phyloP scores from a whole-genome alignment of 1,284 basidiomycete genomes.

The Malassezia globosa region DNA sequence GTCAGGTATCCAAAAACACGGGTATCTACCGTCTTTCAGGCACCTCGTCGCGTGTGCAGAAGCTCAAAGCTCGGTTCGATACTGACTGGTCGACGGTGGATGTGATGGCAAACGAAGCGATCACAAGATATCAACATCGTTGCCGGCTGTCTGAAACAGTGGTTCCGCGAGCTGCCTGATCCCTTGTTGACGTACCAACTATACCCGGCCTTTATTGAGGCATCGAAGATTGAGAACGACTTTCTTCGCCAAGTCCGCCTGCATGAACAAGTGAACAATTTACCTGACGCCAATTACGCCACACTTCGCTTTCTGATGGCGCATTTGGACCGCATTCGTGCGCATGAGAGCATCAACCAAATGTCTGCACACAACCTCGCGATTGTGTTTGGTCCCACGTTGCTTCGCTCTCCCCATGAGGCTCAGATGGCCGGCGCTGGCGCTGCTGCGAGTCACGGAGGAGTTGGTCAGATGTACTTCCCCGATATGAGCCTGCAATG shows the following conservation, averaged over 20 bases:
- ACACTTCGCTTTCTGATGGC: conserved; percentile 92
- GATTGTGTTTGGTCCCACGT: conserved; percentile 92
- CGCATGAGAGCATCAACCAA: conserved; percentile 56
- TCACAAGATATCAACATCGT: conserved; percentile 88
- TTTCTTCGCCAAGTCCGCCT: conserved; percentile 66
- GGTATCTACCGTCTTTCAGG: conserved; percentile 91
- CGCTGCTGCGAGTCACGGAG: background rate
- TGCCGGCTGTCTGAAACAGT: conserved; percentile 81
- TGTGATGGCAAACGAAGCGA: conserved; percentile 44
- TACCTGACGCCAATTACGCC: conserved; percentile 95
- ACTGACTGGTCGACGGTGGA: conserved; percentile 44
- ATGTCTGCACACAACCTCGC: conserved; percentile 90
- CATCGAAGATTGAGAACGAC: conserved; percentile 70
- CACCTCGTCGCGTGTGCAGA: conserved; percentile 73
- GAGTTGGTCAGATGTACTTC: conserved; percentile 22
- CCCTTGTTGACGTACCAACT: conserved; percentile 74
- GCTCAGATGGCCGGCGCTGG: conserved; percentile 8
- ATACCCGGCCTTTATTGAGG: conserved; percentile 85
- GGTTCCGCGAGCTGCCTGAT: conserved; percentile 91
- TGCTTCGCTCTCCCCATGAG: conserved; percentile 48
- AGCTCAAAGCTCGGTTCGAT: conserved; percentile 73
- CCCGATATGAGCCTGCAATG: conserved; percentile 45
- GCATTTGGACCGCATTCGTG: conserved; percentile 59
- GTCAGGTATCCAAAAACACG: conserved; percentile 61
- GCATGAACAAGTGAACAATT: conserved; percentile 91